Base-by-base conservation (phyloP, 148 eudicot species). In the Limonium bicolor region DNA sequence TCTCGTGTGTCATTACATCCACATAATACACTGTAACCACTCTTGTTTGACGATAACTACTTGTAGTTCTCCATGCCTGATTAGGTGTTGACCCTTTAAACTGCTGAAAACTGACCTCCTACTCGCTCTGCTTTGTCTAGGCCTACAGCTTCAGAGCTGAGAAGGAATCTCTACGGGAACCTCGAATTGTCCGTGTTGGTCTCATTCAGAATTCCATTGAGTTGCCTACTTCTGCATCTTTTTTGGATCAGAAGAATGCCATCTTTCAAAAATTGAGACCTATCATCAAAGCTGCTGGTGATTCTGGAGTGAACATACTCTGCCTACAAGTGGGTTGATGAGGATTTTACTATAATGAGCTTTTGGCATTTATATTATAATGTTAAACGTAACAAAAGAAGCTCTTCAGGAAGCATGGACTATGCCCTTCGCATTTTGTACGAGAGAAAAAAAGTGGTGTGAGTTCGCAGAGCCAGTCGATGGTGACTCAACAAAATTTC, bases 391-490 rank as follows among this genome's bases (percentile, higher is more conserved):
- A n/a, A n/a, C n/a, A n/a, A n/a, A n/a, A n/a, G n/a, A 18, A 36
- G 18, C 21, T 59, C 36, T 59, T 30, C 67, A 88, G 97, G 97
- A 88, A 60, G 94, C 92, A 53, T 88, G 97, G 97, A 84, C 62
- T 31, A 84, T 88, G 97, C 97, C 97, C 30, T 88, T 88, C 68
- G 97, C 87, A 46, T 80, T 88, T 59, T 88, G 97, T 58, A 88
- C 97, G 30, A 81, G 94, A 17, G 97, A 88, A 64, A 88, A 88
- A 60, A 75, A 76, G 48, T 88, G 97, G 97, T n/a, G n/a, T n/a
- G 97, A 88, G 64, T 88, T 88, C 38, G 92, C 94, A 4, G 97
- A 88, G 79, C 75, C 94, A 7, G 54, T 63, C 39, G 76, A 88
- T 64, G 97, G 97, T 31, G 97, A 84, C 53, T 88, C 97, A 27